phyloP scores from a whole-genome alignment of 257 asterid species.

The Solanum ossicruentum region DNA sequence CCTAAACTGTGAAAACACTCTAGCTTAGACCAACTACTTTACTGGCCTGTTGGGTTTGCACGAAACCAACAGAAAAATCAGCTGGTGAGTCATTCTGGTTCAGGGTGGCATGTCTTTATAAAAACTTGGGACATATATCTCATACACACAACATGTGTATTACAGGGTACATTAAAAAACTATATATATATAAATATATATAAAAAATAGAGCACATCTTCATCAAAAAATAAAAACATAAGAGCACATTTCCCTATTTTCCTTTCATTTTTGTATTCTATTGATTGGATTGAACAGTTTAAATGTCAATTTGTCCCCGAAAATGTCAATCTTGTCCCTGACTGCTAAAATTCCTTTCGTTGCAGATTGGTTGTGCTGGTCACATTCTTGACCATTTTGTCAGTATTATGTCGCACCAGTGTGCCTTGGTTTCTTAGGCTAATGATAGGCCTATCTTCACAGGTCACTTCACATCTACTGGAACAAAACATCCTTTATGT shows the following conservation, averaged over 20 bases:
- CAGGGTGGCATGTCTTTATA: neutral
- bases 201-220: too few relatives aligned
- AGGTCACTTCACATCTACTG: slow-evolving; percentile 36
- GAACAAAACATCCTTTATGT: neutral
- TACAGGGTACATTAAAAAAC: neutral
- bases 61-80: neutral
- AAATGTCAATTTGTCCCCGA: neutral
- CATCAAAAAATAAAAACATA: neutral
- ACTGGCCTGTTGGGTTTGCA: neutral
- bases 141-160: neutral
- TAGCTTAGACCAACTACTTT: neutral
- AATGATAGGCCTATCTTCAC: slow-evolving; percentile 72
- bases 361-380: slow-evolving; percentile 49
- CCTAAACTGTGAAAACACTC: neutral
- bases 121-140: neutral
- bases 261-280: neutral
- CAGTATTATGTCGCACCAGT: slow-evolving; percentile 50
- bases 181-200: too few relatives aligned
- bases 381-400: slow-evolving; percentile 40
- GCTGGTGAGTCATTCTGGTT: neutral
- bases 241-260: neutral
- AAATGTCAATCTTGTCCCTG: slow-evolving; percentile 1
- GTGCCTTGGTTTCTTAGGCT: slow-evolving; percentile 69
- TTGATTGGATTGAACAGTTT: neutral
- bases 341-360: slow-evolving; percentile 3